These are phyloP conservation scores for Cladosporium velox DNA, from an alignment of 2,329 filamentous ascomycete species.

Conservation along the genomic window DNA sequence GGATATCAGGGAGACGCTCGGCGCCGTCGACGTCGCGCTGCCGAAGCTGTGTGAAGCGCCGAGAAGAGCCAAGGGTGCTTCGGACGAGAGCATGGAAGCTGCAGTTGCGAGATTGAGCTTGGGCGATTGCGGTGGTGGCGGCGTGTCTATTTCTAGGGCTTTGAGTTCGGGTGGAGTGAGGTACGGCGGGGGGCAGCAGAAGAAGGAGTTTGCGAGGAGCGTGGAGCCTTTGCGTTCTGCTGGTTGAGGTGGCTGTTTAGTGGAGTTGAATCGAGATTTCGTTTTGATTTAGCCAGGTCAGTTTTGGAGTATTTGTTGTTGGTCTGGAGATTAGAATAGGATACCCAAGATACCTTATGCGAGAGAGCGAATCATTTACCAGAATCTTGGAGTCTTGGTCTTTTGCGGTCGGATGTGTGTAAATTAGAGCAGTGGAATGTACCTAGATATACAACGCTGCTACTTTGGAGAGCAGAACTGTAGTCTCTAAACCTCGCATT, in stretches of 20 bases:
- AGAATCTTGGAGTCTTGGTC: not conserved
- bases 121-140: not conserved
- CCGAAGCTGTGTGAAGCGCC: constrained; percentile 45
- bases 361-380: not conserved
- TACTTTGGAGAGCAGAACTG: too few relatives aligned
- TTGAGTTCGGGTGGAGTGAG: not conserved
- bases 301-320: not conserved
- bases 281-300: not conserved
- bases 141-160: not conserved
- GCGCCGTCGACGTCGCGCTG: constrained; percentile 68
- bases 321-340: not conserved
- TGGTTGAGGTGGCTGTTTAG: not conserved
- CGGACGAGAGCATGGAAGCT: constrained; percentile 4
- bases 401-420: not conserved
- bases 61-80: not conserved
- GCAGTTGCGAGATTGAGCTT: constrained; percentile 3
- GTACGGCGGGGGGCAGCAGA: not conserved
- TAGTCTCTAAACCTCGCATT: not conserved
- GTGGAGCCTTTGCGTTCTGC: constrained; percentile 16
- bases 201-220: not conserved
- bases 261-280: not conserved
- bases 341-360: not conserved
- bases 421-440: not conserved
- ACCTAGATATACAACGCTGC: not conserved
- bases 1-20: constrained; percentile 79